Evolutionary conservation across 148 eudicot genomes (phyloP), one percentile per base, ranked within the genome.

Genomic region (Pouteria glomerata): DNA sequence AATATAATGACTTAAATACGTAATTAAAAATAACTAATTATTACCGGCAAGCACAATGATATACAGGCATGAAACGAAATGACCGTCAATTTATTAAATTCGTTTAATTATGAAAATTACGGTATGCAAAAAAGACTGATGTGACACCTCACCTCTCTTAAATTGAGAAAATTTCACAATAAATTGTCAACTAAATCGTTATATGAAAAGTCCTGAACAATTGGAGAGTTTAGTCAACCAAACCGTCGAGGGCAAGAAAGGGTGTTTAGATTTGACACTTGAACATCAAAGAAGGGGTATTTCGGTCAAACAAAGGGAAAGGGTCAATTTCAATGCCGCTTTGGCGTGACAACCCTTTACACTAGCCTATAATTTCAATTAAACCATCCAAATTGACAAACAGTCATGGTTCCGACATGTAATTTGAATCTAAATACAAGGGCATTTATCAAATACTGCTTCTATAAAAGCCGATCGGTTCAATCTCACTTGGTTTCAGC

Each of bases 401-500:
- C 14, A 0, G 2, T 8, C 63, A 59, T 10, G 14, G 3, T 6
- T 13, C n/a, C n/a, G n/a, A 16, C 31, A 3, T 5, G 73, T 69
- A 55, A 39, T 24, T n/a, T 39, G 12, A 10, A 16, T 2, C 1
- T 1, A 15, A 69, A 39, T 4, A 0, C 23, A 37, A 69, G 63
- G 73, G 73, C 37, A n/a, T 23, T 16, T 69, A 12, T 11, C 0
- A 0, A 8, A 69, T 51, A 0, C 63, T 15, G 10, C 35, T 1
- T 70, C 63, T 70, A 70, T 70, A 70, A 39, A 70, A 7, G 2
- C 51, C 73, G 34, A 69, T 69, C 18, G 26, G 3, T 55, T 55
- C 72, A 27, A 15, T 27, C 39, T 41, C 23, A 73, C 69, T 73
- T 37, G 57, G 19, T 37, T 23, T 30, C 68, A 56, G 57, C 52